Conservation (phyloP, 1,139 yeast genomes). For the Pichia sp. region DNA sequence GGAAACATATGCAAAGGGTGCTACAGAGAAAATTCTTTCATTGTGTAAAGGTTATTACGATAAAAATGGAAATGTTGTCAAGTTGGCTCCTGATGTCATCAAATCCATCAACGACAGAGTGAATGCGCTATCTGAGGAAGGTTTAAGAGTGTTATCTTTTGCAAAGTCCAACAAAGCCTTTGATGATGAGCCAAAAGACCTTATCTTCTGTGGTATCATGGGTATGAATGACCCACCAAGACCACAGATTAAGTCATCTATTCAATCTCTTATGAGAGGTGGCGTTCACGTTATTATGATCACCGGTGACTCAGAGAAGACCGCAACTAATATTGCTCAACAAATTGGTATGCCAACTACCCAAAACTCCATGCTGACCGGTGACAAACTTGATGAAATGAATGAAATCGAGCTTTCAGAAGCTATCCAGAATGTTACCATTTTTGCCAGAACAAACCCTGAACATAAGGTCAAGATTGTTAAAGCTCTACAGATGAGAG, state of each 20-base stretch:
- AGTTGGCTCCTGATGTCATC: constrained; percentile 45
- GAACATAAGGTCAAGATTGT: constrained; percentile 92
- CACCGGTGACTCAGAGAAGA: constrained; percentile 91
- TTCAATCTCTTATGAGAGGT: constrained; percentile 71
- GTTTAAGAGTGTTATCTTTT: constrained; percentile 79
- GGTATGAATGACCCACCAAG: constrained; percentile 99
- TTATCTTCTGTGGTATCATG: constrained; percentile 73
- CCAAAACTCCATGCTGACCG: constrained; percentile 64
- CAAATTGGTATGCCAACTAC: constrained; percentile 88
- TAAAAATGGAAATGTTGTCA: constrained; percentile 46
- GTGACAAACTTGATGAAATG: constrained; percentile 71
- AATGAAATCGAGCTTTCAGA: constrained; percentile 61
- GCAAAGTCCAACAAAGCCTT: constrained; percentile 45
- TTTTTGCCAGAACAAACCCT: constrained; percentile 95
- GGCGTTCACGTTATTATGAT: constrained; percentile 97
- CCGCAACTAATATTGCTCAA: constrained; percentile 86
- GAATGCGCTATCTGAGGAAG: constrained; percentile 65
- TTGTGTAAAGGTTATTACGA: constrained; percentile 55
- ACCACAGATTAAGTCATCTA: constrained; percentile 66
- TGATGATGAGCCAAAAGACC: constrained; percentile 42
- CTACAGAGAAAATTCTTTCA: constrained; percentile 66
- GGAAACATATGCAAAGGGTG: constrained; percentile 80
- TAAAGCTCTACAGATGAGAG: constrained; percentile 82
- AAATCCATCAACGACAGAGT: constrained; percentile 48
- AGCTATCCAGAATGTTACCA: constrained; percentile 74